Evolutionary conservation across 352 stramenopile genomes (phyloP), one percentile per base, ranked within the genome.

Genomic region (Phytopythium kandeliae): DNA sequence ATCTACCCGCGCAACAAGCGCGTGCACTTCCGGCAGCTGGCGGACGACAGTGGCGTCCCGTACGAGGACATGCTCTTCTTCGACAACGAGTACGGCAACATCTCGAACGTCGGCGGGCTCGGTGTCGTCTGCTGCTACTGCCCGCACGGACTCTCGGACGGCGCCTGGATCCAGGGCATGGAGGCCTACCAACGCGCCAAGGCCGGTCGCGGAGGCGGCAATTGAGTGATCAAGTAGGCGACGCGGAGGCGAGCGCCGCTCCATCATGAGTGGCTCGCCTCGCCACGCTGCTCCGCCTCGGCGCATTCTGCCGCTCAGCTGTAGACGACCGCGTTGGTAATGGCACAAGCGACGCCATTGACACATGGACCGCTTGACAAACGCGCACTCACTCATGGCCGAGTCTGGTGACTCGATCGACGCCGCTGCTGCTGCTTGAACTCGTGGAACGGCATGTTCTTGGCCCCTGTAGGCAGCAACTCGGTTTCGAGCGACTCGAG

Each of bases 21-120:
- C 42, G 74, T 84, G 47, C 95, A 98, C 75, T 98, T 98, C 67
- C 84, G 88, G 49, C 72, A 91, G 51, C 62, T 98, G 28, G 71
- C 86, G 50, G 77, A 96, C 44, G 37, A 89, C n/a, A 97, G 88
- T 37, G 77, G 81, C 30, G 80, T 98, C 44, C 64, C 66, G 24
- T 98, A 97, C 63, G 76, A 96, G 65, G 78, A 95, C 52, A 98
- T 98, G 95, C 74, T 98, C 33, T 98, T 98, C 71, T 98, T 98
- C 65, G 95, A 98, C 72, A 96, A 96, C 56, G 85, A 96, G 63
- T 74, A 71, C 33, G 71, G 78, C 55, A 96, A 96, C 65, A 86
- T 90, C 44, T 43, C 59, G 19, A 65, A 88, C 49, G 76, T 96
- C 24, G 55, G 69, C 19, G 48, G 57, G 21, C 54, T 96, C 4